A percentile compares a stretch with the other conserved stretches of the same genome.
Evolutionary conservation across 768 basidiomycete genomes (phyloP).

Genomic region (Naematelia encephala): DNA sequence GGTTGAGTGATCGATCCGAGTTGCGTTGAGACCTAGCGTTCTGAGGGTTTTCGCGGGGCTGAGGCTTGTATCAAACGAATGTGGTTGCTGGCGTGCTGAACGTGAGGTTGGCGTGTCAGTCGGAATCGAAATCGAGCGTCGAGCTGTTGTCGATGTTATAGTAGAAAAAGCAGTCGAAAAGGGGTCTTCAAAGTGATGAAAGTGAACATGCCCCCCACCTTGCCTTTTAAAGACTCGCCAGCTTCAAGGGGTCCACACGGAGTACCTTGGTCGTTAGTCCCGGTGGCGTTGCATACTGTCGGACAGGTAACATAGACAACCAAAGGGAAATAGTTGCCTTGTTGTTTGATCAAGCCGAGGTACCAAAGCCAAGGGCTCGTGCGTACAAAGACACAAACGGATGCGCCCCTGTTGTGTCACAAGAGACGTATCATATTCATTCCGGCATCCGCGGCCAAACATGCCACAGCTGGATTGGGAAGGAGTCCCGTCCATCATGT

Average conservation of each 20-base stretch:
- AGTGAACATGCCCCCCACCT: too few species aligned
- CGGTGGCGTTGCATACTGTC: neutral
- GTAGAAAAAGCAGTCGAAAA: neutral
- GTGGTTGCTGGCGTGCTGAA: neutral
- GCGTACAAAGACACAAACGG: neutral
- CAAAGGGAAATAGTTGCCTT: neutral
- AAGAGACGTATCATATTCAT: neutral
- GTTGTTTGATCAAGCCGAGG: neutral
- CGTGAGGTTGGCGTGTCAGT: neutral
- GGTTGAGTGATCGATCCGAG: conserved; percentile 1
- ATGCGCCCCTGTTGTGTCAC: neutral
- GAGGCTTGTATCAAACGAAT: neutral
- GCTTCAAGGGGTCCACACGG: too few species aligned
- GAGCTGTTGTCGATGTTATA: neutral
- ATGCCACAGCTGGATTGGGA: too few species aligned
- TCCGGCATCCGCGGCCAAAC: too few species aligned
- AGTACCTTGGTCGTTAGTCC: neutral
- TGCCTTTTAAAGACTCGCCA: too few species aligned
- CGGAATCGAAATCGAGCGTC: neutral
- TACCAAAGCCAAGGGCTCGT: neutral
- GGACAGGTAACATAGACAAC: too few species aligned
- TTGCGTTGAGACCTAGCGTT: neutral
- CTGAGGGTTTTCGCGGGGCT: neutral
- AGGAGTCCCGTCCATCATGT: too few species aligned
- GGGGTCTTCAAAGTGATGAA: too few species aligned